Evolutionary conservation across 2,329 filamentous ascomycete species (phyloP).

Genomic region (Rhinocladiella mackenziei): DNA sequence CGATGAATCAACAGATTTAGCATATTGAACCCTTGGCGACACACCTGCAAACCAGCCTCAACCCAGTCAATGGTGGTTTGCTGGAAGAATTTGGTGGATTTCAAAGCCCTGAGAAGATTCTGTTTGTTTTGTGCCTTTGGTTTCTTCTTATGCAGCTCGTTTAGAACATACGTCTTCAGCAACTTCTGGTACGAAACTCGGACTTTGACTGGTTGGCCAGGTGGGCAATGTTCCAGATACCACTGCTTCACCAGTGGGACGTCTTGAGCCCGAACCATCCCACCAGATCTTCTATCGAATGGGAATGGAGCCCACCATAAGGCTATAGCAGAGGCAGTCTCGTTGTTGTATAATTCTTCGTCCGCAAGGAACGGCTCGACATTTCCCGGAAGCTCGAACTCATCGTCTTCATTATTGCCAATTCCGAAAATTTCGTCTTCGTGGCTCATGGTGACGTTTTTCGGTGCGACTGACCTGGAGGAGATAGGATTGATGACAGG

Average conservation of each 20-base stretch:
- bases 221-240: conserved; percentile 93
- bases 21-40: conserved; percentile 98
- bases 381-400: conserved; percentile 75
- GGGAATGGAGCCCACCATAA: conserved; percentile 98
- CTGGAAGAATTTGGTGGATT: conserved; percentile 98
- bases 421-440: conserved; percentile 90
- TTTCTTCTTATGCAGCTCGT: conserved; percentile 92
- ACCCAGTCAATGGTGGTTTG: conserved; percentile 99
- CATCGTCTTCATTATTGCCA: conserved; percentile 76
- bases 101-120: conserved; percentile 80
- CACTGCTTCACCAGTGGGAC: conserved; percentile 96
- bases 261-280: conserved; percentile 95
- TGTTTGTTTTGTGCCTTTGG: conserved; percentile 96
- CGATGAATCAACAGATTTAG: conserved; percentile 94
- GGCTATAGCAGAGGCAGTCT: conserved; percentile 86
- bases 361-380: conserved; percentile 86
- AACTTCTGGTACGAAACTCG: conserved; percentile 98
- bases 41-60: conserved; percentile 95
- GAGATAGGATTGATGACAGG: conserved; percentile 98
- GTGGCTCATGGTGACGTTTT: conserved; percentile 85
- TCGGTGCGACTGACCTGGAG: conserved; percentile 85
- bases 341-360: conserved; percentile 80
- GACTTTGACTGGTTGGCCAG: conserved; percentile 90
- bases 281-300: conserved; percentile 87
- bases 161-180: conserved; percentile 91